Evolutionary conservation across 2,329 filamentous ascomycete species (phyloP).

Genomic region (Fragosphaeria purpurea): DNA sequence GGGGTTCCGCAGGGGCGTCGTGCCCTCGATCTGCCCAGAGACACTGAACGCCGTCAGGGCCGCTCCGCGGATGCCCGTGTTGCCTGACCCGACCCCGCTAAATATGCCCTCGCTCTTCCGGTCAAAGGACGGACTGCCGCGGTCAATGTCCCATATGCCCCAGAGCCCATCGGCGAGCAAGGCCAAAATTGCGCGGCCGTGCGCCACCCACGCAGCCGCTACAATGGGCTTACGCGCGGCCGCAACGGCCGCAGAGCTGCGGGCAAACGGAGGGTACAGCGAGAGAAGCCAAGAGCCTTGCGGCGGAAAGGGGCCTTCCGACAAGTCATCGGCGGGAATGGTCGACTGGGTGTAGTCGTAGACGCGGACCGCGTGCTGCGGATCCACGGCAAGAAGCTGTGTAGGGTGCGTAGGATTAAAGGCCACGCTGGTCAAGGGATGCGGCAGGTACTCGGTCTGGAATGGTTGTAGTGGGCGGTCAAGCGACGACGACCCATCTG

Average conservation of each 20-base stretch:
- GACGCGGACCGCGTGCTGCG: slow-evolving; percentile 46
- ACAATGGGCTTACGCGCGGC: slow-evolving; percentile 46
- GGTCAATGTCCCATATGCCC: slow-evolving; percentile 59
- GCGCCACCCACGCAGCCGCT: slow-evolving; percentile 51
- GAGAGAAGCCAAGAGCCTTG: slow-evolving; percentile 57
- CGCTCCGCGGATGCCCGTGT: slow-evolving; percentile 44
- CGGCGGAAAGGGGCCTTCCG: slow-evolving; percentile 39
- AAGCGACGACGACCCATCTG: not conserved
- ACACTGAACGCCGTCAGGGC: slow-evolving; percentile 48
- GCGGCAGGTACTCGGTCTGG: slow-evolving; percentile 49
- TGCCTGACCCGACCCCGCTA: slow-evolving; percentile 29
- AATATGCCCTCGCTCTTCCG: slow-evolving; percentile 23
- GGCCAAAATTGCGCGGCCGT: slow-evolving; percentile 48
- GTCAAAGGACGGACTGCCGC: slow-evolving; percentile 34
- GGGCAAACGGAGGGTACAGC: slow-evolving; percentile 47
- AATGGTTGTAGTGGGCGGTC: slow-evolving; percentile 36
- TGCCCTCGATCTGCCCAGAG: slow-evolving; percentile 51
- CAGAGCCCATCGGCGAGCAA: slow-evolving; percentile 55
- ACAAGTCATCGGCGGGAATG: slow-evolving; percentile 40
- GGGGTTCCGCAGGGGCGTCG: slow-evolving; percentile 41
- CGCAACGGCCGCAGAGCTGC: slow-evolving; percentile 29
- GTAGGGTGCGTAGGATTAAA: slow-evolving; percentile 52
- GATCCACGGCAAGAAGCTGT: slow-evolving; percentile 47
- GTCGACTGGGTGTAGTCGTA: slow-evolving; percentile 51
- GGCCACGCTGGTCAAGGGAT: slow-evolving; percentile 43